Evolutionary conservation across 805 yeast species (phyloP).

Genomic region (Yarrowia sp.): DNA sequence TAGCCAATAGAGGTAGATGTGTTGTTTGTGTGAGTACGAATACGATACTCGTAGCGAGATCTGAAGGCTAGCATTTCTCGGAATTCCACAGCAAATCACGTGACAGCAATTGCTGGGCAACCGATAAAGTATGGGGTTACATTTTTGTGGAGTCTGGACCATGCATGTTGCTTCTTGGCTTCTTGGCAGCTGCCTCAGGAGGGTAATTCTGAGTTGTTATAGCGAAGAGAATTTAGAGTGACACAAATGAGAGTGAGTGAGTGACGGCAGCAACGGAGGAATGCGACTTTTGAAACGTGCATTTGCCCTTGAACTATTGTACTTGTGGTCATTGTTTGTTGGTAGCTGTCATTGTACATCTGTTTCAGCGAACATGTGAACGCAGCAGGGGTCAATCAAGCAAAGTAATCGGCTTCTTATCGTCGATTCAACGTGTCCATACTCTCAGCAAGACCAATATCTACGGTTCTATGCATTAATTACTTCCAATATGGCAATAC

Average conservation of each 20-base stretch:
- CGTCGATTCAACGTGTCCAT: too few species aligned
- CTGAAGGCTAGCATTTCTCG: too few species aligned
- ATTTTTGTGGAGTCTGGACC: not conserved
- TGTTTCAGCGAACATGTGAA: too few species aligned
- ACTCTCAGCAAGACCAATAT: not conserved
- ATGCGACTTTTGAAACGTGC: not conserved
- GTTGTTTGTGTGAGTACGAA: too few species aligned
- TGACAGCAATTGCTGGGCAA: constrained; percentile 1
- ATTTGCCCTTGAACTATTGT: not conserved
- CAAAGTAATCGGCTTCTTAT: too few species aligned
- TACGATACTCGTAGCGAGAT: too few species aligned
- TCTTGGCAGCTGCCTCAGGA: constrained; percentile 17
- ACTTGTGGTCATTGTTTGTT: too few species aligned
- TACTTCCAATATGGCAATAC: not conserved
- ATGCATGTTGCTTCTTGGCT: constrained; percentile 1
- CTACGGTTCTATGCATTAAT: not conserved
- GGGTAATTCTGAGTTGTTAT: constrained; percentile 7
- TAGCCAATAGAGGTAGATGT: not conserved
- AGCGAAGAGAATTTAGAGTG: not conserved
- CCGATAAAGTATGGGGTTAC: constrained; percentile 8
- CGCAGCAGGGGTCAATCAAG: too few species aligned
- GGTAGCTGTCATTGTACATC: too few species aligned
- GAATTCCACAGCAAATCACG: too few species aligned
- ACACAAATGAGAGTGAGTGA: constrained; percentile 1
- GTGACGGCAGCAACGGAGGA: constrained; percentile 2